Evolutionary conservation across 2,329 filamentous ascomycete species (phyloP).

Genomic region (Colletotrichum sp.): DNA sequence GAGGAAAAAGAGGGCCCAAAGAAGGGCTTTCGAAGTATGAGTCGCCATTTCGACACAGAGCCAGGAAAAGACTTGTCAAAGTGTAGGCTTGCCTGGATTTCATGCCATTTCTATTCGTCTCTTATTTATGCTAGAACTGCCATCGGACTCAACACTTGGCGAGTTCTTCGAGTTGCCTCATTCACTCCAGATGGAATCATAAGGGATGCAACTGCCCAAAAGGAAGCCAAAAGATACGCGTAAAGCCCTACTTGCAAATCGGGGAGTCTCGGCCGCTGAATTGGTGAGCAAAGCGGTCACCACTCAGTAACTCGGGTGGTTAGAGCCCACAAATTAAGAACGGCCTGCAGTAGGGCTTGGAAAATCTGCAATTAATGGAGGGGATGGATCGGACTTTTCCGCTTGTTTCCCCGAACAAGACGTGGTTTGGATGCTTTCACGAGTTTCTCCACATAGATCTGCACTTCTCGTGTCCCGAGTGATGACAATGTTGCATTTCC

Average conservation of each 20-base stretch:
- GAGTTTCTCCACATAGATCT: background rate
- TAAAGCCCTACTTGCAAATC: background rate
- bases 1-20: background rate
- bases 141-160: background rate
- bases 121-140: background rate
- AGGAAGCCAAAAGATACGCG: background rate
- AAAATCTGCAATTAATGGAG: background rate
- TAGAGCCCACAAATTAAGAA: background rate
- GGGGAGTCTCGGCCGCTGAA: background rate
- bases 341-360: background rate
- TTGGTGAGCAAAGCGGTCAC: background rate
- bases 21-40: background rate
- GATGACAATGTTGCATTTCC: background rate
- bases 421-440: background rate
- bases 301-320: background rate
- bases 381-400: background rate
- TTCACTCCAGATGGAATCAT: background rate
- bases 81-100: background rate
- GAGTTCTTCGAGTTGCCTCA: background rate
- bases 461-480: background rate
- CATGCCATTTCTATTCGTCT: background rate
- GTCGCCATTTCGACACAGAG: background rate
- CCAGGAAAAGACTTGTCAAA: too few relatives aligned
- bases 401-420: background rate
- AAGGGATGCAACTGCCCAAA: background rate